Conservation (phyloP, 2,329 filamentous ascomycete species). For the Fusarium coicis region DNA sequence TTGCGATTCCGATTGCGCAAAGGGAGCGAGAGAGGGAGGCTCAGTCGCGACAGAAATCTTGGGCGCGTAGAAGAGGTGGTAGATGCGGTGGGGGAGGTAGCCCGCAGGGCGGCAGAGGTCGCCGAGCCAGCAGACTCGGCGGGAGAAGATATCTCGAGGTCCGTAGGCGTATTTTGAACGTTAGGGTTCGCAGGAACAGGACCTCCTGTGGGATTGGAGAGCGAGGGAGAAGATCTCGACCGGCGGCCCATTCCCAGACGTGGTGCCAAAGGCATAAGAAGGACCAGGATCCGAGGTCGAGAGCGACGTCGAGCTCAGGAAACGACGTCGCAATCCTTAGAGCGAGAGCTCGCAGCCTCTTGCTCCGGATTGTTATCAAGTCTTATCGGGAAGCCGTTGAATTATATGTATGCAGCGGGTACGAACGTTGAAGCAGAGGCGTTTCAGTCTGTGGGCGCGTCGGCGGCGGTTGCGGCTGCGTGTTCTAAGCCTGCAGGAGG, state of each 20-base stretch:
- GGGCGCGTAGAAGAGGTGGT: slow-evolving; percentile 44
- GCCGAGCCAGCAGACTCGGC: slow-evolving; percentile 52
- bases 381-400: slow-evolving; percentile 29
- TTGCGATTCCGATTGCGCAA: slow-evolving; percentile 68
- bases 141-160: slow-evolving; percentile 48
- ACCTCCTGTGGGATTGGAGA: slow-evolving; percentile 56
- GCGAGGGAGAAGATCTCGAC: slow-evolving; percentile 43
- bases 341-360: slow-evolving; percentile 28
- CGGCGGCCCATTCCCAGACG: slow-evolving; percentile 45
- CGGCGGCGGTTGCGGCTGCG: slow-evolving; percentile 24
- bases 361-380: not conserved
- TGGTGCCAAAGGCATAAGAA: slow-evolving; percentile 43
- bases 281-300: slow-evolving; percentile 38
- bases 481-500: slow-evolving; percentile 30
- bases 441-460: slow-evolving; percentile 26
- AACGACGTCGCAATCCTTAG: slow-evolving; percentile 36
- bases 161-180: slow-evolving; percentile 54
- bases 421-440: slow-evolving; percentile 24
- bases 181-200: slow-evolving; percentile 46
- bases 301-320: slow-evolving; percentile 34
- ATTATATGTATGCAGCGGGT: slow-evolving; percentile 24
- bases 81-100: slow-evolving; percentile 39
- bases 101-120: slow-evolving; percentile 36
- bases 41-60: slow-evolving; percentile 63
- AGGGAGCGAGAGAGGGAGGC: slow-evolving; percentile 60